Evolutionary conservation across 257 asterid genomes (phyloP).

Genomic region (Plantago ovata): DNA sequence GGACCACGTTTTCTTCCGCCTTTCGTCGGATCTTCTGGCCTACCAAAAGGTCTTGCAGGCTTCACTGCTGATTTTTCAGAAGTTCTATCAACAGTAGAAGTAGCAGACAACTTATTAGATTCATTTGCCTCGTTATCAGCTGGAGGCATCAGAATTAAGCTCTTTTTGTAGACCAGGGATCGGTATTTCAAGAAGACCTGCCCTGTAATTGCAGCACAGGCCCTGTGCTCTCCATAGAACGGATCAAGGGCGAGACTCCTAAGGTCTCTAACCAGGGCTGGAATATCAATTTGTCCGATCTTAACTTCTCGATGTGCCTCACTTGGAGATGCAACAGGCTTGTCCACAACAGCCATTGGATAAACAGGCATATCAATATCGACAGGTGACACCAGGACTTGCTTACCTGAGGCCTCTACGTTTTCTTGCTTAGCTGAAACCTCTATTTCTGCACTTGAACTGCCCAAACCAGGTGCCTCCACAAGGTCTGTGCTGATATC

Average conservation of each 20-base stretch:
- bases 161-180: conserved; percentile 75
- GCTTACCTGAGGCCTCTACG: conserved; percentile 16
- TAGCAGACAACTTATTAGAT: conserved; percentile 22
- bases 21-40: conserved; percentile 65
- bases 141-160: conserved; percentile 43
- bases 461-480: conserved; percentile 19
- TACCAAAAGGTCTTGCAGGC: conserved; percentile 41
- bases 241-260: conserved; percentile 73
- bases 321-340: conserved; percentile 21
- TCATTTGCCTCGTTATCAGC: conserved; percentile 48
- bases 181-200: conserved; percentile 62
- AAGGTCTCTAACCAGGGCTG: conserved; percentile 48
- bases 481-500: conserved; percentile 21
- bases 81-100: conserved; percentile 25
- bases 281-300: conserved; percentile 29
- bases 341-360: conserved; percentile 22
- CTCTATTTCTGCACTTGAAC: conserved; percentile 30
- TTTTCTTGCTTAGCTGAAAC: neutral
- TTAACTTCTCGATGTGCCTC: conserved; percentile 29
- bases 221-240: conserved; percentile 40
- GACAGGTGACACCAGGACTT: conserved; percentile 21
- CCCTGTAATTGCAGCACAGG: conserved; percentile 31
- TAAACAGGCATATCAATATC: conserved; percentile 27
- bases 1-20: conserved; percentile 75
- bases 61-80: conserved; percentile 37